phyloP scores from a whole-genome alignment of 805 yeast genomes.

The Myxozyma neglecta region DNA sequence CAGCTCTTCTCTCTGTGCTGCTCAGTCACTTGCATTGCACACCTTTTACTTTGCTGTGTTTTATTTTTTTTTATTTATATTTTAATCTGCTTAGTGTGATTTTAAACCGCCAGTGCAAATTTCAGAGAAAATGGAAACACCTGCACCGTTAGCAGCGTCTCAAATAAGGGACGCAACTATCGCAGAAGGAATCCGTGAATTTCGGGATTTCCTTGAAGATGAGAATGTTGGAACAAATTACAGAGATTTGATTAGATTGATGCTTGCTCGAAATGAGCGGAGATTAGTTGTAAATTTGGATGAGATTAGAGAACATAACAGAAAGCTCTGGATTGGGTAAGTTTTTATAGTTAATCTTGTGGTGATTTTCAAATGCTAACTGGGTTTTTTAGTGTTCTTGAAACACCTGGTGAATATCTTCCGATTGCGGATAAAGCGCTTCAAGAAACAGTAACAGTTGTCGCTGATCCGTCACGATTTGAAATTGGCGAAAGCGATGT shows the following conservation, averaged over 20 bases:
- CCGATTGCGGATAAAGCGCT: constrained; percentile 90
- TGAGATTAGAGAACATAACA: constrained; percentile 82
- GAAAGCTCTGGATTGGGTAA: constrained; percentile 69
- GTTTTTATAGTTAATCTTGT: not conserved
- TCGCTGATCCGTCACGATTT: constrained; percentile 61
- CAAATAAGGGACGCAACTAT: constrained; percentile 15
- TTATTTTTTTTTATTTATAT: too few species aligned
- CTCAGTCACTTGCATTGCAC: not conserved
- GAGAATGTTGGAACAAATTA: constrained; percentile 59
- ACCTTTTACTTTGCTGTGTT: not conserved
- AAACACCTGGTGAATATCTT: constrained; percentile 75
- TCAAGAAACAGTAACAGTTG: constrained; percentile 71
- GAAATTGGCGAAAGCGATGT: constrained; percentile 59
- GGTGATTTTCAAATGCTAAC: not conserved
- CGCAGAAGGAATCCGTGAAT: constrained; percentile 75
- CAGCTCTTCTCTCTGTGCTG: not conserved
- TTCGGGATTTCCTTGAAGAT: constrained; percentile 77
- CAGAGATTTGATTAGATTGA: constrained; percentile 65
- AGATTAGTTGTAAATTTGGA: constrained; percentile 78
- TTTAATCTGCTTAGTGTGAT: too few species aligned
- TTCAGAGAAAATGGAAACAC: constrained; percentile 2
- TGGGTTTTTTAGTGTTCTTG: constrained; percentile 45
- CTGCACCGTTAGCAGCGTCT: not conserved
- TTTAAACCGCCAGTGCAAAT: too few species aligned
- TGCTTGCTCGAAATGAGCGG: constrained; percentile 65